phyloP scores from a whole-genome alignment of 169 alveolate species.

The Eimeria mitis region DNA sequence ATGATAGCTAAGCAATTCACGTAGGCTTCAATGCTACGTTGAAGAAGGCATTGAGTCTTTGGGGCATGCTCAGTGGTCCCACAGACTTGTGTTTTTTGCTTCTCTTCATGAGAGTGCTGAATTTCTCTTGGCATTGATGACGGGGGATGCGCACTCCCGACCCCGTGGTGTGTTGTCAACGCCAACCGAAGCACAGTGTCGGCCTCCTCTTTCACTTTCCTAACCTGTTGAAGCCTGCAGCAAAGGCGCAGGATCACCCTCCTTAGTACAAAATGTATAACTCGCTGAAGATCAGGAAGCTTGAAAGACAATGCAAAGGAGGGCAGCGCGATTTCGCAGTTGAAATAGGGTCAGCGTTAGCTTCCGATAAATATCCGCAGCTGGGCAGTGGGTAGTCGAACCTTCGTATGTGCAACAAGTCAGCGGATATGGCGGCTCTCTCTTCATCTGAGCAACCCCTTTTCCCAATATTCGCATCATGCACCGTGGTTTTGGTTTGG shows the following conservation, averaged over 20 bases:
- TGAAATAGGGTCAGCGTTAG: background rate
- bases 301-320: background rate
- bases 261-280: background rate
- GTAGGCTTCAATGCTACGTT: background rate
- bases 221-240: conserved; percentile 20
- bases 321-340: background rate
- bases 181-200: conserved; percentile 24
- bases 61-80: background rate
- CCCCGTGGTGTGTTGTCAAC: background rate
- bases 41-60: conserved; percentile 10
- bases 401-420: conserved; percentile 39
- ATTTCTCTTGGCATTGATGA: background rate
- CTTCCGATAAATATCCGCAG: background rate
- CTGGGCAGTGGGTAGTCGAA: background rate
- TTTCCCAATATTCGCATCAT: background rate
- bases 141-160: background rate
- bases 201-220: conserved; percentile 25
- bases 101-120: background rate
- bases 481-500: background rate
- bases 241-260: background rate
- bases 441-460: background rate
- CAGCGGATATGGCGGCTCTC: conserved; percentile 41
- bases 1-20: background rate
- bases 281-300: background rate
- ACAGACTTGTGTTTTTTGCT: background rate